Percentiles rank a stretch among this genome's conserved stretches.
phyloP scores from a whole-genome alignment of 768 basidiomycete species.

The Pholiota molesta region DNA sequence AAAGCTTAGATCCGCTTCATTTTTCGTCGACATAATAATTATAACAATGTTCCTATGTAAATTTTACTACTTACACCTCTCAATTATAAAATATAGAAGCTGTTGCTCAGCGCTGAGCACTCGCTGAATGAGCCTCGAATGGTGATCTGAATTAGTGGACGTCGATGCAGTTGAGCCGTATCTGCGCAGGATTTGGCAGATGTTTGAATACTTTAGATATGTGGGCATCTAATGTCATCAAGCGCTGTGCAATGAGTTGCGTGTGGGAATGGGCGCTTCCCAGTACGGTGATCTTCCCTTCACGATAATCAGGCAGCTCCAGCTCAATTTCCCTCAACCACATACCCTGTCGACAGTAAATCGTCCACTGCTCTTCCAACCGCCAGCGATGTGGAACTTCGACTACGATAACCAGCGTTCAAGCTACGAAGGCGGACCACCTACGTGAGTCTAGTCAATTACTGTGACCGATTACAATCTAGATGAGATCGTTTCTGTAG shows the following conservation, averaged over 20 bases:
- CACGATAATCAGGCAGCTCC: neutral
- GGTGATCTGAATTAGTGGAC: too few relatives aligned
- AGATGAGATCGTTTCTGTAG: conserved; percentile 15
- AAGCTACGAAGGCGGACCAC: conserved; percentile 21
- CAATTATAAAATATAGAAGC: too few relatives aligned
- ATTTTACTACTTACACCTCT: too few relatives aligned
- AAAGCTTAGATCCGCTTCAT: too few relatives aligned
- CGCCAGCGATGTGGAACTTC: conserved; percentile 33
- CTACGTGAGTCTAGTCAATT: conserved; percentile 17
- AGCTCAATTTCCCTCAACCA: neutral
- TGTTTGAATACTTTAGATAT: too few relatives aligned
- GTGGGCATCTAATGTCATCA: too few relatives aligned
- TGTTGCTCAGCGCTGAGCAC: too few relatives aligned
- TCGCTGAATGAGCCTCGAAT: too few relatives aligned
- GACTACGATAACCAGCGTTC: conserved; percentile 30
- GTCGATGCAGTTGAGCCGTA: too few relatives aligned
- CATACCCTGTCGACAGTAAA: neutral
- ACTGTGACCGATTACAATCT: neutral
- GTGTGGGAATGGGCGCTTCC: neutral
- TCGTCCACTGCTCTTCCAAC: neutral
- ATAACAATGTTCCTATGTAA: too few relatives aligned
- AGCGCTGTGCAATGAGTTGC: neutral
- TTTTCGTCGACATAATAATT: too few relatives aligned
- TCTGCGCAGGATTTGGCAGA: too few relatives aligned
- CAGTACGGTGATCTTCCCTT: neutral